Evolutionary conservation across 768 basidiomycete genomes (phyloP), one percentile per base, ranked within the genome.

Genomic region (Lentinus brumalis): DNA sequence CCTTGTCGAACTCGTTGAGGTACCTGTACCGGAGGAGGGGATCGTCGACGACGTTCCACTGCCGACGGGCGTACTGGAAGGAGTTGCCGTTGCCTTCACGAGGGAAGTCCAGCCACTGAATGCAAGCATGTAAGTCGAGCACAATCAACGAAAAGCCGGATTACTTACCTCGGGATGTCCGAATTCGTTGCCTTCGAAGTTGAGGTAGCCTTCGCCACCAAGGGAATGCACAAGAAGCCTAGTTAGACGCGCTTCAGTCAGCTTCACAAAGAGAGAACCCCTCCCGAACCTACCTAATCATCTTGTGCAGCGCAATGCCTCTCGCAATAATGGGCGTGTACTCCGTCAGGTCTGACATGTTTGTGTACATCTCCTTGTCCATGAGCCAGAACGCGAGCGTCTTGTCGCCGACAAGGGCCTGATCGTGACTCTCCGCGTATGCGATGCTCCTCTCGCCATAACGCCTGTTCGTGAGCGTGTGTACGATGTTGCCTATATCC

Each of bases 301-400:
- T 90, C 79, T 99, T 99, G 79, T 99, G 97, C 65, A 99, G 76
- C 7, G 94, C 87, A 30, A 99, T 72, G 40, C 97, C 97, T 57
- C 97, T 86, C 53, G 96, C 81, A 67, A 99, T 86, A 64, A 92
- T 71, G 7, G 92, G 86, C 6, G 97, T 98, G 78, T 93, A 78
- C 40, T 86, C 84, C 2, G 88, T 79, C 60, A 96, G 41, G 71
- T 94, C 91, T 30, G 93, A 96, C 96, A 98, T 98, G 75, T 96
- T 83, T 86, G 67, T 81, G 95, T 96, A 98, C 97, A 99, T 99
- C 76, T 98, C 97, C 76, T 96, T 96, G 76, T 99, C 97, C 97
- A 99, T 99, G 59, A 98, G 76, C 97, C 97, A 99, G 76, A 99
- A 99, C 4, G 97, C 97, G 47, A 99, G 70, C 3, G 96, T 98